Percentiles rank a stretch among this genome's conserved stretches.
These are phyloP conservation scores for Diaporthe sp. DNA, from an alignment of 2,329 filamentous ascomycete species.

Conservation along the genomic window DNA sequence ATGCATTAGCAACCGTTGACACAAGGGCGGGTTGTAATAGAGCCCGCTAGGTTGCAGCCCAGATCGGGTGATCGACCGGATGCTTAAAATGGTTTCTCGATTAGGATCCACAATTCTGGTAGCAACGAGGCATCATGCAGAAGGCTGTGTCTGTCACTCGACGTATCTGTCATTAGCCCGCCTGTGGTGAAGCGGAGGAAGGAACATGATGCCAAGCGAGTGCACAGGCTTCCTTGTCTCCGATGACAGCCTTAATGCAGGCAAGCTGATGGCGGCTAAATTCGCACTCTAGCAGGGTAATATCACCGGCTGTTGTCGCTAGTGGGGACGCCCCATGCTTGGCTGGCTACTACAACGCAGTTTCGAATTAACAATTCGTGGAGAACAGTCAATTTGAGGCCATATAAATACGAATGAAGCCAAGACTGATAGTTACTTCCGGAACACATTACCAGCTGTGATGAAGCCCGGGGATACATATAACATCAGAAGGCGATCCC, in stretches of 20 bases:
- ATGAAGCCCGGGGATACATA: neutral
- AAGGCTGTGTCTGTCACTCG: neutral
- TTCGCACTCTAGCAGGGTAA: slow-evolving; percentile 1
- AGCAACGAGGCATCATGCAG: neutral
- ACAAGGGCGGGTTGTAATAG: neutral
- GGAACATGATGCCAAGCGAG: neutral
- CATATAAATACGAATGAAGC: neutral
- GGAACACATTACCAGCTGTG: neutral
- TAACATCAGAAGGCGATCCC: neutral
- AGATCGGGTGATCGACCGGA: neutral
- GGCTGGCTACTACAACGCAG: neutral
- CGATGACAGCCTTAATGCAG: neutral
- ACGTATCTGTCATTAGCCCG: neutral
- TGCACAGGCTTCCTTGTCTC: slow-evolving; percentile 10
- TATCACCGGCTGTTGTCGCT: neutral
- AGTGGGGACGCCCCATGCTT: neutral
- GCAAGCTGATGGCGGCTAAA: slow-evolving; percentile 17
- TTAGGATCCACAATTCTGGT: neutral
- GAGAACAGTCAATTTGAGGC: slow-evolving; percentile 9
- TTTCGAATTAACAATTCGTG: slow-evolving; percentile 21
- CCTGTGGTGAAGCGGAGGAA: neutral
- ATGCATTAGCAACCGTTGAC: neutral
- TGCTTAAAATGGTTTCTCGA: neutral
- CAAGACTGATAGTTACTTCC: neutral
- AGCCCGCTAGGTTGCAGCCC: neutral